Base-by-base conservation (phyloP, 2,329 filamentous ascomycete species). In the Colletotrichum horii region DNA sequence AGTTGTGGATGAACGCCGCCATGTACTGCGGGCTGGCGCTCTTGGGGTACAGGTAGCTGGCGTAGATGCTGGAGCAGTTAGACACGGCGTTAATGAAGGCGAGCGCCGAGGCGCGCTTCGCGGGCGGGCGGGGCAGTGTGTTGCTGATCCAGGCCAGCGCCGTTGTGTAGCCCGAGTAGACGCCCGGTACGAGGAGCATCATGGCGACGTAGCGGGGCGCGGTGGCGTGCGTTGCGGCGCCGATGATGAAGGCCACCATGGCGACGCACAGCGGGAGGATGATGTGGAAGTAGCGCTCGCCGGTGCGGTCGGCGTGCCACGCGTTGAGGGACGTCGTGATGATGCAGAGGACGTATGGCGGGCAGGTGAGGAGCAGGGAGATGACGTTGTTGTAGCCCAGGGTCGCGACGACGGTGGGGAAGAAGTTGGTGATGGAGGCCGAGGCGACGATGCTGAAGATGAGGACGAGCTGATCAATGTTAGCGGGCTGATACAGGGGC, bases 141-240 rank as follows among this genome's bases (percentile, higher is more conserved):
- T 94, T 94, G 58, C 89, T 91, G 77, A 96, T 95, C 94, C 94
- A 96, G 6, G 92, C 89, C 7, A 94, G 85, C 4, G 88, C 88
- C 2, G 94, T 92, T 3, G 93, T 93, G 80, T 92, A 95, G 2
- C 74, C 74, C 2, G 74, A 56, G 48, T 76, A 76, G 9, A 76
- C 48, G 16, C 74, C 64, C 90, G 66, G 70, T 1, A 74, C 71
- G 91, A 95, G 48, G 22, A 76, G 71, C 70, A 76, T 70, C 74
- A 76, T 76, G 32, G 74, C 56, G 7, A 93, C 83, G 77, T 95
- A 95, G 43, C 94, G 88, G 0, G 93, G 90, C 0, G 87, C 93
- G 0, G 89, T 87, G 4, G 86, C 82, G 0, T 88, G 91, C 0
- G 93, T 94, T 0, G 91, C 86, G 2, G 92, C 93, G 9, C 91